Conservation (phyloP, 75 land plant genomes). For the Selaginella tamariscina region DNA sequence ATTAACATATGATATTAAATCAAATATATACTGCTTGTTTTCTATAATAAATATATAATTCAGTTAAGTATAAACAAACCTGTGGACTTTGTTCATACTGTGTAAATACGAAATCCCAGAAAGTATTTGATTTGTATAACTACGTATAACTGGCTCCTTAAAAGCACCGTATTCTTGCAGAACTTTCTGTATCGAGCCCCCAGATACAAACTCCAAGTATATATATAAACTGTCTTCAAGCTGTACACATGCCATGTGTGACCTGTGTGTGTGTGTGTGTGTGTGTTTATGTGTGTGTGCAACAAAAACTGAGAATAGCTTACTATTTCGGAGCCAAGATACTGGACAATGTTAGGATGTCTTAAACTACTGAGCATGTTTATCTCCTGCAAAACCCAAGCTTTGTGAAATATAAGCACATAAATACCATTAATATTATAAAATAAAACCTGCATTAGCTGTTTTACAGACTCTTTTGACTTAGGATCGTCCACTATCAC, state of each 20-base stretch:
- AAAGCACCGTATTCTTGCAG: constrained; percentile 73
- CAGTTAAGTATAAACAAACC: constrained; percentile 23
- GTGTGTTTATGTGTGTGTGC: not conserved
- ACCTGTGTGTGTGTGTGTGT: not conserved
- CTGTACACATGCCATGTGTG: constrained; percentile 1
- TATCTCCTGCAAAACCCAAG: constrained; percentile 61
- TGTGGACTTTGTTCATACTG: constrained; percentile 58
- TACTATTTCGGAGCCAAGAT: constrained; percentile 96
- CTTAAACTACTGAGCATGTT: constrained; percentile 65
- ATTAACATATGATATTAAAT: not conserved
- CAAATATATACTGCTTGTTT: too few relatives aligned
- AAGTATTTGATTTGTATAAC: constrained; percentile 69
- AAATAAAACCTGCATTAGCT: constrained; percentile 61
- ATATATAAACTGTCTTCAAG: constrained; percentile 53
- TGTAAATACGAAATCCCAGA: constrained; percentile 66
- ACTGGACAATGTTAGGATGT: constrained; percentile 92
- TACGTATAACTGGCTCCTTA: constrained; percentile 63
- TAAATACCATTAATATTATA: too few relatives aligned
- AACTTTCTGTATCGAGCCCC: constrained; percentile 74
- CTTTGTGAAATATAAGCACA: too few relatives aligned
- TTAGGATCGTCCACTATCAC: constrained; percentile 2
- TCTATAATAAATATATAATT: not conserved
- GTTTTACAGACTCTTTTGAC: constrained; percentile 58
- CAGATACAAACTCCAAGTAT: constrained; percentile 80
- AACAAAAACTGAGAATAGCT: constrained; percentile 6